Evolutionary conservation across 108 stramenopile genomes (phyloP), one percentile per base, ranked within the genome.

Genomic region (Pseudonitzschia pungens): DNA sequence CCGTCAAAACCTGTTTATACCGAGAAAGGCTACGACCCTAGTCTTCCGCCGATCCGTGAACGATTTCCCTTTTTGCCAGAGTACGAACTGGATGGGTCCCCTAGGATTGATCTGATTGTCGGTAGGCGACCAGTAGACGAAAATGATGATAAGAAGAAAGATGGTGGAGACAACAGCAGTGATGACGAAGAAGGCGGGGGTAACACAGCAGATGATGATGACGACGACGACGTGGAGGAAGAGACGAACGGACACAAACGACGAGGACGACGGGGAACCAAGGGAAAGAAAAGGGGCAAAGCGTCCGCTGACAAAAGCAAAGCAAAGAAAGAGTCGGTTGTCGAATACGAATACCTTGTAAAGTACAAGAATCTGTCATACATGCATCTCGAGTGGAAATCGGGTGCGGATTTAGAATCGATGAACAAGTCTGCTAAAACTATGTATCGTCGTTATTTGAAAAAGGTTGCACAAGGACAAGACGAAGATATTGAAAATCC

Each of bases 321-420:
- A 62, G 75, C 70, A 20, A 71, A 70, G 24, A 71, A 71, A 20
- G 42, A 78, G 3, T 67, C 67, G 6, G 29, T 78, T 18, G 82
- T 92, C 70, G 93, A 97, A 73, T 97, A 94, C 78, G 98, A 98
- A 70, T 98, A 96, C 76, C 82, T 97, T 21, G 81, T 98, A 68
- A 98, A 98, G 73, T 98, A 91, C 88, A 95, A 92, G 81, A 95
- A 95, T 45, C 82, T 87, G 10, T 96, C 96, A 0, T 96, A 97
- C 82, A 81, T 95, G 33, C 97, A 97, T 72, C 81, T 96, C 45
- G 85, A 89, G 56, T 96, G 94, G 93, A 89, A 90, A 56, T 76
- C 87, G 8, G 93, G 93, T 5, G 83, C 86, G 14, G 93, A 96
- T 65, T 66, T 97, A 43, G 92, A 93, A 72, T 85, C 81, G 60